Base-by-base conservation (phyloP, 2,329 filamentous ascomycete genomes). In the Xylariaceae sp. region DNA sequence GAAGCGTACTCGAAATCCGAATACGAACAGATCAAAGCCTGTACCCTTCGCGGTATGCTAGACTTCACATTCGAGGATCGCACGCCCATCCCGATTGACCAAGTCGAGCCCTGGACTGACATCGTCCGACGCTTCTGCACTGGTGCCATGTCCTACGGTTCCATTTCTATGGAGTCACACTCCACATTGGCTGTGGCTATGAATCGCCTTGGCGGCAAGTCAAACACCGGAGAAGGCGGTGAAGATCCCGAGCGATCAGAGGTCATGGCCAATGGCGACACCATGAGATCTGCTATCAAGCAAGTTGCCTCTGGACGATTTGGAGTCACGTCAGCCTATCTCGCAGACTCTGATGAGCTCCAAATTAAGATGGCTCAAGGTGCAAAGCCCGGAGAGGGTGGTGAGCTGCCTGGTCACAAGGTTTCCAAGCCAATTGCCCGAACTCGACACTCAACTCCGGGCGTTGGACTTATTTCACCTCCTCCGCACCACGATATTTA, bases 281-380 rank as follows among this genome's bases (percentile, higher is more conserved):
- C 90, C 3, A 96, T 96, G 89, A 84, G 92, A 49, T 96, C 91
- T 55, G 88, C 92, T 42, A 97, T 97, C 70, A 97, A 97, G 74
- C 92, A 97, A 73, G 88, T 97, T 60, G 92, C 92, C 36, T 95
- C 90, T 37, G 92, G 92, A 53, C 87, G 92, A 62, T 97, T 97
- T 62, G 92, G 92, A 75, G 92, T 96, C 52, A 97, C 92, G 2
- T 93, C 88, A 48, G 88, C 89, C 64, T 97, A 96, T 65, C 81
- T 97, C 14, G 89, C 91, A 40, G 92, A 97, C 67, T 88, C 92
- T 16, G 92, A 97, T 62, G 91, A 97, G 71, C 76, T 97, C 37
- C 92, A 97, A 69, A 97, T 97, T 73, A 97, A 97, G 80, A 97
- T 97, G 92, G 92, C 92, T 8, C 92, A 97, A 71, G 92, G 92